phyloP scores from a whole-genome alignment of 495 filamentous ascomycete species.

The Penicillium salamii region DNA sequence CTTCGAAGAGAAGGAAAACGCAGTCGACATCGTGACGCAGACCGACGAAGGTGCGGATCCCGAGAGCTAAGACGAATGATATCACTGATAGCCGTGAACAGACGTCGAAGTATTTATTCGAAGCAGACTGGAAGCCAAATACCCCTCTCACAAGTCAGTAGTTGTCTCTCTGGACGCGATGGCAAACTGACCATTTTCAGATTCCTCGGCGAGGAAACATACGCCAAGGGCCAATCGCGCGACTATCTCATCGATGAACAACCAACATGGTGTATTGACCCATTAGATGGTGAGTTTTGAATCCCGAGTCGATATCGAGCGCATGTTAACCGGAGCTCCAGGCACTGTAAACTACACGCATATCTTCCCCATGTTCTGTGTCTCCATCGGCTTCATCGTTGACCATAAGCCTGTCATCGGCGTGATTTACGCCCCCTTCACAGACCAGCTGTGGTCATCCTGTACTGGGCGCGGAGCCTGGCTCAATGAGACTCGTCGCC shows the following conservation, averaged over 20 bases:
- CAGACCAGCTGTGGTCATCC: constrained; percentile 62
- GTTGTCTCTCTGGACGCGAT: too few species aligned
- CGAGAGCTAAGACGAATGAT: constrained; percentile 9
- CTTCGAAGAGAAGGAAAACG: constrained; percentile 57
- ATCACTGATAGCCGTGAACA: constrained; percentile 20
- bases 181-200: constrained; percentile 24
- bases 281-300: constrained; percentile 62
- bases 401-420: constrained; percentile 56
- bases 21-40: constrained; percentile 71
- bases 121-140: constrained; percentile 49
- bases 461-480: constrained; percentile 60
- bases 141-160: constrained; percentile 59
- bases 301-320: too few species aligned
- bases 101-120: constrained; percentile 68
- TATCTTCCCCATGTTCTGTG: constrained; percentile 71
- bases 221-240: constrained; percentile 55
- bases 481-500: constrained; percentile 57
- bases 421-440: constrained; percentile 63
- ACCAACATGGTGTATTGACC: constrained; percentile 70
- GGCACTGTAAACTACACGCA: constrained; percentile 71
- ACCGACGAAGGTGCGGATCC: constrained; percentile 58
- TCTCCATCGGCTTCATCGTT: constrained; percentile 62
- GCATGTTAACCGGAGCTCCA: too few species aligned
- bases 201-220: constrained; percentile 71
- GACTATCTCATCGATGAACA: constrained; percentile 58